Evolutionary conservation across 2,329 filamentous ascomycete genomes (phyloP), one percentile per base, ranked within the genome.

Genomic region (Arthrobotrys iridis): DNA sequence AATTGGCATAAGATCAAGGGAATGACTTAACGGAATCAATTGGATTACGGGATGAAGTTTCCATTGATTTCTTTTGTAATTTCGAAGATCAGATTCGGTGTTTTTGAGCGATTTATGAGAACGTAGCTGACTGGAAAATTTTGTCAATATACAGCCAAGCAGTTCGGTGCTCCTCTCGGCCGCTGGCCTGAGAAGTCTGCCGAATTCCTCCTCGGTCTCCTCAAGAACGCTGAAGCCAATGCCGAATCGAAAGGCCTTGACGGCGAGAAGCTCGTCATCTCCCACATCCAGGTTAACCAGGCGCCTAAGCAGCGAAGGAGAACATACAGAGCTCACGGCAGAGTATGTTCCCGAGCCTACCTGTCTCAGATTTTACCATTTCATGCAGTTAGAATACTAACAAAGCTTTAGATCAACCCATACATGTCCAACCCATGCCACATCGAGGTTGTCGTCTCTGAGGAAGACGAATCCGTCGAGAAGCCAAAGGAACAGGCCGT

Each of bases 251-350:
- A 97, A 89, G 93, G 93, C 82, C 92, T 97, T 83, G 93, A 99
- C 87, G 98, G 93, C 83, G 90, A 90, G 87, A 96, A 96, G 89
- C 88, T 99, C 83, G 87, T 98, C 84, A 92, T 99, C 87, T 97
- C 97, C 92, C 96, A 97, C 91, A 99, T 99, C 87, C 95, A 99
- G 88, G 95, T 99, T 89, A 99, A 99, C 92, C 95, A 99, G 89
- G 96, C 95, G 81, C 95, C 95, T 83, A 98, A 98, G 91, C 94
- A 98, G 89, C 91, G 95, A 84, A 90, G 95, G 87, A 91, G 95
- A 85, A 99, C 95, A 84, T 99, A 99, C 92, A 93, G 95, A 90
- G 96, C 96, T 79, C 95, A 99, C 89, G 95, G 95, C 90, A 93
- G 95, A 88, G 94, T 97, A 96, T 82, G 93, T 93, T 62, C n/a